Conservation (phyloP, 148 eudicot genomes). For the Chenopodium quinoa region DNA sequence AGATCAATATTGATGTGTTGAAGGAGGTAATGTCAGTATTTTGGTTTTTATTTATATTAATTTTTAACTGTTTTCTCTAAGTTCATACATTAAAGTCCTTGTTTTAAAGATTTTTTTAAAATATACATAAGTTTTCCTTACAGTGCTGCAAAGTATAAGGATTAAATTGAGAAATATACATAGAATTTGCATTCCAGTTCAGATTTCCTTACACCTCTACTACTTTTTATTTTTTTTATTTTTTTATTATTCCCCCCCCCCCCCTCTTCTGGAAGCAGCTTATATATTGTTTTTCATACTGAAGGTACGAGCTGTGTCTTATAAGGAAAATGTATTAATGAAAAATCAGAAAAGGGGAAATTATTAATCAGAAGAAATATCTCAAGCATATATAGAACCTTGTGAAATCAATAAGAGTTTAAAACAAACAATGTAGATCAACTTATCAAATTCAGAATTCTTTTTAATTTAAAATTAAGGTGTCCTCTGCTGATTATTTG, state of each 20-base stretch:
- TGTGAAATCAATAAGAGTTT: background rate
- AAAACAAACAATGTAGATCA: background rate
- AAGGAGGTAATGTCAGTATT: conserved; percentile 63
- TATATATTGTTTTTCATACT: background rate
- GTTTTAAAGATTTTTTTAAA: background rate
- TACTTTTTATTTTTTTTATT: background rate
- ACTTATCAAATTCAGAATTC: too few species aligned
- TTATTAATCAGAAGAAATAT: background rate
- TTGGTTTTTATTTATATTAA: background rate
- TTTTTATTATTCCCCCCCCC: too few species aligned
- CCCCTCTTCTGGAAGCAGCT: background rate
- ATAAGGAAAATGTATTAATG: background rate
- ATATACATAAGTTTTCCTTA: background rate
- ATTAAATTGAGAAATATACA: background rate
- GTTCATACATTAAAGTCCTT: background rate
- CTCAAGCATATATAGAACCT: background rate
- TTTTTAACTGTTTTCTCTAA: background rate
- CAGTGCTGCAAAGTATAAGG: background rate
- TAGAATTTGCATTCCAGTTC: too few species aligned
- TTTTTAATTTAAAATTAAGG: too few species aligned
- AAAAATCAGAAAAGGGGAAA: background rate
- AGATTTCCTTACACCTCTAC: background rate
- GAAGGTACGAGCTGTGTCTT: background rate
- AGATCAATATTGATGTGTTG: conserved; percentile 82
- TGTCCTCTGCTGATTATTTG: background rate